These are phyloP conservation scores for Citrus trifoliata DNA, from an alignment of 345 rosid species.

Conservation along the genomic window DNA sequence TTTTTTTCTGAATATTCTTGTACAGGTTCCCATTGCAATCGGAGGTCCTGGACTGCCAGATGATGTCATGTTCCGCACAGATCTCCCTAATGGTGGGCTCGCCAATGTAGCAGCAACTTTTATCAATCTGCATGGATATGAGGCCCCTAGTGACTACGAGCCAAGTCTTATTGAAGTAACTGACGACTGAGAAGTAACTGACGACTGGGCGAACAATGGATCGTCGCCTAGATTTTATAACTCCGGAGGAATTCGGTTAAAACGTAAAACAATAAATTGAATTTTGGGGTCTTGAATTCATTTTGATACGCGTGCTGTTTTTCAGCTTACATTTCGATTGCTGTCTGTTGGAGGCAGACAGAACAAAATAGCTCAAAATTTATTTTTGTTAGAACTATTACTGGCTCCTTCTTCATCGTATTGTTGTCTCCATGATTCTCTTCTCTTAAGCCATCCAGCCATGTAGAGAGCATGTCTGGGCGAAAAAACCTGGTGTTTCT, in stretches of 20 bases:
- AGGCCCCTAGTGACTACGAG: conserved; percentile 84
- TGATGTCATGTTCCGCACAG: conserved; percentile 68
- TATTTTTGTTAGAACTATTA: not conserved
- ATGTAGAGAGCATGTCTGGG: not conserved
- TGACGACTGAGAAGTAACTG: conserved; percentile 60
- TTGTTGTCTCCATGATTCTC: not conserved
- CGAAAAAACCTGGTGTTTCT: too few relatives aligned
- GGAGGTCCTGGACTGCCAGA: conserved; percentile 82
- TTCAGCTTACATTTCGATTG: not conserved
- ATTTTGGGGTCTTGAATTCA: not conserved
- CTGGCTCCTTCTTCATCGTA: too few relatives aligned
- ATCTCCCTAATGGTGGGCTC: conserved; percentile 63
- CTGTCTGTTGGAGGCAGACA: not conserved
- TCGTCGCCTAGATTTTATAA: not conserved
- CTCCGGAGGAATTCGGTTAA: not conserved
- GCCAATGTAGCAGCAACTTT: conserved; percentile 98
- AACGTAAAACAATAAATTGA: conserved; percentile 1
- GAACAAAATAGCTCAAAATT: not conserved
- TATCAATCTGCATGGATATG: conserved; percentile 87
- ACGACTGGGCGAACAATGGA: conserved; percentile 15
- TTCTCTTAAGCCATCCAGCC: not conserved
- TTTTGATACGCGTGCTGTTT: not conserved
- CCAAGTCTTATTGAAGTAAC: conserved; percentile 75
- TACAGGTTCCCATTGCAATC: conserved; percentile 90
- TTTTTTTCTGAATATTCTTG: not conserved